Evolutionary conservation across 2,329 filamentous ascomycete genomes (phyloP), one percentile per base, ranked within the genome.

Genomic region (Tolypocladium ovalisporum): DNA sequence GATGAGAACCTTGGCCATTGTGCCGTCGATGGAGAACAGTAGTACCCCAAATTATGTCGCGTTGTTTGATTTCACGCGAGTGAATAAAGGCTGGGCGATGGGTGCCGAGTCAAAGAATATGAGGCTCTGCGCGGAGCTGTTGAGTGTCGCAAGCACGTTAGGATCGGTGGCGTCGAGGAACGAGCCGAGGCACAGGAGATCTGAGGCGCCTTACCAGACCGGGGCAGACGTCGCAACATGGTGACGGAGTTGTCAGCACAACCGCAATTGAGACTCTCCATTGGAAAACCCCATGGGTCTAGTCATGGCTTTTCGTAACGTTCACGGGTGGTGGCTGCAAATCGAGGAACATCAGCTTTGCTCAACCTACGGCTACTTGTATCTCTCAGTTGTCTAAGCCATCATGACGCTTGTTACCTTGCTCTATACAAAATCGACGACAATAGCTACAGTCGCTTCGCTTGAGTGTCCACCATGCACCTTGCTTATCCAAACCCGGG

Each of bases 1-100:
- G 49, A 81, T 74, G 42, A 79, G 63, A 29, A 73, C 73, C 60
- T 75, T 77, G 37, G 59, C 61, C 65, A 66, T 65, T 29, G 29
- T 13, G 29, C n/a, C 27, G 47, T 34, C 7, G 27, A 8, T n/a
- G 9, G 7, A 32, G 22, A 29, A 6, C 29, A 15, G 17, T 9
- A 22, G 44, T 7, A 17, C 7, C n/a, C n/a, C n/a, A n/a, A n/a
- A n/a, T n/a, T n/a, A n/a, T n/a, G n/a, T n/a, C n/a, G n/a, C n/a
- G n/a, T n/a, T n/a, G n/a, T n/a, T n/a, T n/a, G n/a, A n/a, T n/a
- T n/a, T n/a, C n/a, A n/a, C n/a, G n/a, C 27, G 27, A 32, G 22
- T 27, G 0, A 7, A 29, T 32, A 5, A 47, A 49, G 5, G 6
- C 44, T n/a, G 44, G 4, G 27, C 8, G 8, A 12, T 10, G 0